phyloP scores from a whole-genome alignment of 805 yeast genomes.

The Kluyveromyces aestuarii region DNA sequence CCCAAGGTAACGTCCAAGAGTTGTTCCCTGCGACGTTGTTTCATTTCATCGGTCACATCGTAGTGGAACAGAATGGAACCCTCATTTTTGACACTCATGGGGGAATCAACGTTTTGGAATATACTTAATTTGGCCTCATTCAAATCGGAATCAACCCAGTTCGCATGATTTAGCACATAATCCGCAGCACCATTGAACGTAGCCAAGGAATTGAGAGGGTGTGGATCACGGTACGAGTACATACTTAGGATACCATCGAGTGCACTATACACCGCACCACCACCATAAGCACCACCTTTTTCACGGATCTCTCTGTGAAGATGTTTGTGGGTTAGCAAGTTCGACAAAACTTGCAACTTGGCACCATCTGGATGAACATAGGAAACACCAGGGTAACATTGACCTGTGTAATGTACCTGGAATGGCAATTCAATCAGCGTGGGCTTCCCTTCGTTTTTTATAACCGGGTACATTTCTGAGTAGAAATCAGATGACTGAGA shows the following conservation, averaged over 20 bases:
- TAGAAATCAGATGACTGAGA: slow-evolving; percentile 1
- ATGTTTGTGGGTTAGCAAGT: slow-evolving; percentile 69
- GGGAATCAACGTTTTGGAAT: slow-evolving; percentile 89
- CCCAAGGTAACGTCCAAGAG: slow-evolving; percentile 54
- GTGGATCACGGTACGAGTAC: slow-evolving; percentile 93
- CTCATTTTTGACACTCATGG: slow-evolving; percentile 70
- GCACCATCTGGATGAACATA: slow-evolving; percentile 74
- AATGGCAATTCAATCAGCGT: slow-evolving; percentile 66
- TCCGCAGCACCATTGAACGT: slow-evolving; percentile 47
- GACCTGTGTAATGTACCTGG: slow-evolving; percentile 78
- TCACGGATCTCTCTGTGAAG: slow-evolving; percentile 88
- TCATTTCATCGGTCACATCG: slow-evolving; percentile 68
- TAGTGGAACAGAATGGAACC: slow-evolving; percentile 58
- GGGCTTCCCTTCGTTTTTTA: slow-evolving; percentile 14
- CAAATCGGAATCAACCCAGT: slow-evolving; percentile 54
- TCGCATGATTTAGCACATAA: slow-evolving; percentile 35
- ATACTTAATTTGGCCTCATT: slow-evolving; percentile 86
- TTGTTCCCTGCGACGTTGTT: slow-evolving; percentile 69
- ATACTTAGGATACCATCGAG: slow-evolving; percentile 70
- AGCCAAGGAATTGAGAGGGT: slow-evolving; percentile 58
- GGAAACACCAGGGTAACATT: slow-evolving; percentile 55
- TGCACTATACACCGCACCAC: slow-evolving; percentile 80
- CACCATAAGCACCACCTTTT: slow-evolving; percentile 97
- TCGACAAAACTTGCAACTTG: slow-evolving; percentile 71
- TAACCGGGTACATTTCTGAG: slow-evolving; percentile 2